Evolutionary conservation across 2,329 filamentous ascomycete species (phyloP), one percentile per base, ranked within the genome.

Genomic region (Apiospora koreana): DNA sequence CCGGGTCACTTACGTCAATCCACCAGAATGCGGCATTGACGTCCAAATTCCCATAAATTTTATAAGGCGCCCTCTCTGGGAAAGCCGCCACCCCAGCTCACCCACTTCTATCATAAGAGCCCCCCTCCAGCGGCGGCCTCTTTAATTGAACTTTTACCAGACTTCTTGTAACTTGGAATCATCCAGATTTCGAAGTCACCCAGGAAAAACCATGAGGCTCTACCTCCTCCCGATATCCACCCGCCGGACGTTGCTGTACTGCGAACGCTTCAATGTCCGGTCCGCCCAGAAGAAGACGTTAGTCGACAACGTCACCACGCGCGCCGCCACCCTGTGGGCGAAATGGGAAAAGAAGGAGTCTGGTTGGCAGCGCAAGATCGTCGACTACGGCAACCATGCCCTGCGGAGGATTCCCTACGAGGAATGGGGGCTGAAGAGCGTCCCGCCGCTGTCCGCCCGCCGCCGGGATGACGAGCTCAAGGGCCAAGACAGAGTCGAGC

Each of bases 401-500:
- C 89, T 99, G 72, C 91, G 93, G 76, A 90, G 94, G 73, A 97
- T 99, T 77, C 93, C 96, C 2, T 98, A 93, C 80, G 93, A 98
- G 82, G 96, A 99, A 91, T 99, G 96, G 96, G 94, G 94, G 0
- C 86, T 99, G 75, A 98, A 98, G 84, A 97, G 94, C 45, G 91
- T 99, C 68, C 96, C 96, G 62, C 92, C 95, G 28, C 85, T 97
- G 75, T 94, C 91, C 54, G 84, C 89, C 70, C 87, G 89, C 74
- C 87, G 90, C 70, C 87, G 88, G 75, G 84, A 88, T 66, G 90
- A 93, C 68, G 89, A 93, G 75, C 77, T 90, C 66, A 48, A 68
- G 28, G 80, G 89, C 68, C 89, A 88, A 46, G 87, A 90, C 67
- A 90, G 88, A 75, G 89, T 94, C 72, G 89, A 94, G 74, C 87